Evolutionary conservation across 345 rosid genomes (phyloP).

Genomic region (Dovyalis caffra): DNA sequence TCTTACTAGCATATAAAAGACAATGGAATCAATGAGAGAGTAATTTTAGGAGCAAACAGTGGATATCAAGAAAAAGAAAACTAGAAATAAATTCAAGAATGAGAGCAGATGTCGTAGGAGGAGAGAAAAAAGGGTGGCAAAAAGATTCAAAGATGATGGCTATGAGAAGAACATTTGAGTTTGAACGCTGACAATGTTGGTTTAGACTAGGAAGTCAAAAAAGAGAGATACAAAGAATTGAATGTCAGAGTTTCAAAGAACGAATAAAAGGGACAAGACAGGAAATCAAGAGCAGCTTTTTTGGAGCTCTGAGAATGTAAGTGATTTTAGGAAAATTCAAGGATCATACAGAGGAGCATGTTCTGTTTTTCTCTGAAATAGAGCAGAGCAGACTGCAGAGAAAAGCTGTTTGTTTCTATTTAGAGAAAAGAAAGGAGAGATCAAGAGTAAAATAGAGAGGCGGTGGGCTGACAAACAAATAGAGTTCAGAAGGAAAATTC

Average conservation of each 20-base stretch:
- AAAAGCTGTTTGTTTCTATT: constrained; percentile 11
- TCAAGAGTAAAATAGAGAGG: not conserved
- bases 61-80: not conserved
- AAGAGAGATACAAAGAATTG: not conserved
- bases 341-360: constrained; percentile 13
- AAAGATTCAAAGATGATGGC: constrained; percentile 30
- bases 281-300: constrained; percentile 7
- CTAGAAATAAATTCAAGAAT: constrained; percentile 8
- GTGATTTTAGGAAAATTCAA: constrained; percentile 6
- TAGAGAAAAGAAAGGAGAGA: not conserved
- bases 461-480: not conserved
- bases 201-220: constrained; percentile 14
- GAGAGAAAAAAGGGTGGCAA: not conserved
- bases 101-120: not conserved
- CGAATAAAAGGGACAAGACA: not conserved
- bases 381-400: constrained; percentile 24
- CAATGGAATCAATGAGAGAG: too few species aligned
- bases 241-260: not conserved
- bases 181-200: constrained; percentile 11
- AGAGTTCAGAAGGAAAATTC: not conserved
- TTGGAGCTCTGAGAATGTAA: not conserved
- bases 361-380: constrained; percentile 14
- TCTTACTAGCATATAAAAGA: not conserved
- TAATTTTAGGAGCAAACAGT: not conserved
- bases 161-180: constrained; percentile 13